Base-by-base conservation (phyloP, 306 rosid species). In the Medicago lupulina region DNA sequence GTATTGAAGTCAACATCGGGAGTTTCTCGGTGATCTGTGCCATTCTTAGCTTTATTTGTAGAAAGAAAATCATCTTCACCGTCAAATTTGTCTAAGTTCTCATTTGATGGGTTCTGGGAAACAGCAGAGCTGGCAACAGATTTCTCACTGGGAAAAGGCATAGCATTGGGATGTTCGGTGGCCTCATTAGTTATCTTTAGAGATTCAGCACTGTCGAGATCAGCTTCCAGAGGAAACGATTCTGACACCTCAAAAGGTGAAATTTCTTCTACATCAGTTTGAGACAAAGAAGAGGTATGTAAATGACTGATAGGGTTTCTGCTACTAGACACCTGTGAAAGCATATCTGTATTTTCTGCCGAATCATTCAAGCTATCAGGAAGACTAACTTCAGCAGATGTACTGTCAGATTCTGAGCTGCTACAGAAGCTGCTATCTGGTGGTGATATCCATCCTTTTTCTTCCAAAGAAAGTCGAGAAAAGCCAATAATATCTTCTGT, bases 371-470 rank as follows among this genome's bases (percentile, higher is more conserved):
- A 83, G 84, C 96, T 87, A 73, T 77, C 92, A 40, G 93, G 91
- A 80, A 91, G 80, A 78, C 89, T 82, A 81, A 78, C 78, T 71
- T 86, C 86, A 28, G 86, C 58, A 34, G 89, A 79, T 62, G 83
- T 81, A 68, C 79, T 59, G 82, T 79, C 89, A 83, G 93, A 88
- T 78, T 79, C 98, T 6, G 89, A 88, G 81, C 89, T 84, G 78
- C 93, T 86, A 81, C 84, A 82, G 81, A 81, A 89, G 86, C 90
- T 85, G 81, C 97, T 89, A 82, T 91, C 96, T 39, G 97, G 96
- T 68, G 98, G 96, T 23, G 98, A 93, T 77, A 91, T 40, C 93
- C 94, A 93, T 74, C 91, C 98, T 69, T 88, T 93, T 69, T 86
- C 96, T 84, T 89, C 91, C 85, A 88, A 77, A 73, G 87, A 79